Evolutionary conservation across 2,329 filamentous ascomycete species (phyloP), one percentile per base, ranked within the genome.

Genomic region (Talaromyces amestolkiae): DNA sequence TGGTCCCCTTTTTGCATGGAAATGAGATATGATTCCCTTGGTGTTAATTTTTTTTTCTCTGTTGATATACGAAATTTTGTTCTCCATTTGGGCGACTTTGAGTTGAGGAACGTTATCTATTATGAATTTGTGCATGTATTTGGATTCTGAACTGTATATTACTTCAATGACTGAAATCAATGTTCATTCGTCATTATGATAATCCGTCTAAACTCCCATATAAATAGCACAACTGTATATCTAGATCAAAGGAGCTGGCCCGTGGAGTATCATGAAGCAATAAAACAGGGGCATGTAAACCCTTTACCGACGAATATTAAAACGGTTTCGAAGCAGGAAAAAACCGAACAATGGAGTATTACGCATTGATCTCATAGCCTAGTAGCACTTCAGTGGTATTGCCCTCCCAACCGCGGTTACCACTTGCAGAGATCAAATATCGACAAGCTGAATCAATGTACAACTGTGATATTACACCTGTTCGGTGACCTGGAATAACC

Each of bases 331-430:
- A 53, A n/a, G 17, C 13, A 31, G 39, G 31, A 15, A 41, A 51
- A n/a, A 53, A 31, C 27, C 27, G 17, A 4, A 51, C 31, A 24
- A 59, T 35, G 27, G 27, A 37, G 22, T 62, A 2, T 59, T 31
- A 63, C 13, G 85, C 81, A 10, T 81, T 82, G 70, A 99, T 97
- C 80, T 99, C 95, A 77, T 99, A 99, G 17, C 95, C 95, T 63
- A 99, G 87, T 67, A 99, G 77, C 0, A 95, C 92, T 80, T 99
- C 95, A 0, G 95, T 98, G 41, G 86, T 89, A 22, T 86, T 88
- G 1, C 95, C 95, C 76, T 98, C 95, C 95, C 95, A 99, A 0
- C 95, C 95, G 68, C 95, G 83, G 68, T 95, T 98, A 0, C 95
- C 95, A 4, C 92, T 93, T 0, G 92, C 91, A 1, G 91, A 94